Percentiles rank a stretch among this genome's conserved stretches.
These are phyloP conservation scores for Craterostigma plantagineum DNA, from an alignment of 257 asterid species.

Conservation along the genomic window DNA sequence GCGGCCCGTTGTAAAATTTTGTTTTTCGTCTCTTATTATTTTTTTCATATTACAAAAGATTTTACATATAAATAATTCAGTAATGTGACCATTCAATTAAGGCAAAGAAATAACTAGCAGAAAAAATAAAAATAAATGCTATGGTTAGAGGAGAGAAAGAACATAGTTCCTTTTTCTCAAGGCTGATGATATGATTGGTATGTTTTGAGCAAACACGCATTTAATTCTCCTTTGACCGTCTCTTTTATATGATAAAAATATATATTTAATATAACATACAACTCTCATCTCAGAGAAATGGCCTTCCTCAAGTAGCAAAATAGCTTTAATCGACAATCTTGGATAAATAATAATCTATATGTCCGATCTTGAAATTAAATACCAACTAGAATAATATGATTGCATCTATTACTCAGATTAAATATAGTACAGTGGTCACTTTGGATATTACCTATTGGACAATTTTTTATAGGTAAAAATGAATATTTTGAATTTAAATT, in stretches of 20 bases:
- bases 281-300: not conserved
- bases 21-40: too few relatives aligned
- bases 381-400: not conserved
- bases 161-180: not conserved
- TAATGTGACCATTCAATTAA: too few relatives aligned
- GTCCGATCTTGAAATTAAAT: not conserved
- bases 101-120: not conserved
- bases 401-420: not conserved
- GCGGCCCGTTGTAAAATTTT: not conserved
- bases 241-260: not conserved
- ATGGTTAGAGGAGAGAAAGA: not conserved
- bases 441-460: too few relatives aligned
- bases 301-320: too few relatives aligned
- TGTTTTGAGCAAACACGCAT: conserved; percentile 8
- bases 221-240: conserved; percentile 8
- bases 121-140: not conserved
- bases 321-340: too few relatives aligned
- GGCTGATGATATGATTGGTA: conserved; percentile 9
- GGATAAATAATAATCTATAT: not conserved
- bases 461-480: not conserved
- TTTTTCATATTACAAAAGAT: too few relatives aligned
- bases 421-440: not conserved
- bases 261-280: too few relatives aligned
- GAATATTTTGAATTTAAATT: conserved; percentile 2
- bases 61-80: too few relatives aligned